phyloP scores from a whole-genome alignment of 768 basidiomycete genomes.

The Tricholoma sp. region DNA sequence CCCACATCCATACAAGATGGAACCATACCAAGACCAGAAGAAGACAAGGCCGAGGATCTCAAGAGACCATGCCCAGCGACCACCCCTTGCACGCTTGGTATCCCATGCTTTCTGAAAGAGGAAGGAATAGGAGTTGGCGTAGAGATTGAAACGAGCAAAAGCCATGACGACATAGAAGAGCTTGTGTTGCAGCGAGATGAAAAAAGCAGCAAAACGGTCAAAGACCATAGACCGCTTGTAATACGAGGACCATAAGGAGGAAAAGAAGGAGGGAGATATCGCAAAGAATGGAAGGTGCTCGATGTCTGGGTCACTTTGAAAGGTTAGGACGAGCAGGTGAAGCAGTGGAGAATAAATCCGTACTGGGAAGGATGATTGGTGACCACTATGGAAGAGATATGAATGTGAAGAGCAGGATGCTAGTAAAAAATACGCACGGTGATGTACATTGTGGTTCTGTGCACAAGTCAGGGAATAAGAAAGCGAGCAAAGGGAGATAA shows the following conservation, averaged over 20 bases:
- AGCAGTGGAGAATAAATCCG: slow-evolving; percentile 18
- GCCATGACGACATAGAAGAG: slow-evolving; percentile 89
- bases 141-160: slow-evolving; percentile 93
- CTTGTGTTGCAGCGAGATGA: slow-evolving; percentile 82
- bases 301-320: slow-evolving; percentile 72
- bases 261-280: slow-evolving; percentile 83
- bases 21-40: slow-evolving; percentile 88
- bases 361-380: slow-evolving; percentile 98
- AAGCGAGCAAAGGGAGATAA: background rate
- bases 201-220: slow-evolving; percentile 57
- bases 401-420: background rate
- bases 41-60: slow-evolving; percentile 74
- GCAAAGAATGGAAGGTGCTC: slow-evolving; percentile 93
- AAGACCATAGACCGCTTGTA: slow-evolving; percentile 85
- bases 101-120: slow-evolving; percentile 64
- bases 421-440: slow-evolving; percentile 53
- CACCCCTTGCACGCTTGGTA: slow-evolving; percentile 58
- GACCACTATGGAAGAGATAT: slow-evolving; percentile 54
- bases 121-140: slow-evolving; percentile 78
- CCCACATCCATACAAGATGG: slow-evolving; percentile 65
- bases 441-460: slow-evolving; percentile 94
- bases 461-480: slow-evolving; percentile 7
- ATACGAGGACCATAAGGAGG: slow-evolving; percentile 87
- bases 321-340: slow-evolving; percentile 9
- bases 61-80: slow-evolving; percentile 71